phyloP scores from a whole-genome alignment of 2,329 filamentous ascomycete genomes.

The Colletotrichum cuscutae region DNA sequence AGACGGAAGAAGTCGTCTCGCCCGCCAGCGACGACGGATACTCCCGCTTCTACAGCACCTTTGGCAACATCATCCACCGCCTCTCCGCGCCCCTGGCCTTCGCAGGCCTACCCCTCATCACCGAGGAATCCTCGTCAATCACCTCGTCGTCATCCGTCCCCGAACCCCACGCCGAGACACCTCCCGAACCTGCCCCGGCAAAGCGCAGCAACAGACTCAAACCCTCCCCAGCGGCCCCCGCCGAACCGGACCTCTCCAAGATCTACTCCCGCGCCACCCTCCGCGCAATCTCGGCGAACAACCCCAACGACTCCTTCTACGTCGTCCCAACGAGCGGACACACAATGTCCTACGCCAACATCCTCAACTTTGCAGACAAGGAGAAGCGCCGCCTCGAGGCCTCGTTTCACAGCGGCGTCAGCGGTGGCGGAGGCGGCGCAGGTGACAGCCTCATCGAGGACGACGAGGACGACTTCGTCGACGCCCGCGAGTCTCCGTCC shows the following conservation, averaged over 20 bases:
- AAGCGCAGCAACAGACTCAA: slow-evolving; percentile 51
- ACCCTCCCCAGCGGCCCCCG: slow-evolving; percentile 40
- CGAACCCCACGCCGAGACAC: slow-evolving; percentile 43
- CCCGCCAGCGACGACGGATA: slow-evolving; percentile 78
- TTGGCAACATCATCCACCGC: slow-evolving; percentile 87
- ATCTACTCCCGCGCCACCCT: slow-evolving; percentile 89
- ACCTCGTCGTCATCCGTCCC: slow-evolving; percentile 13
- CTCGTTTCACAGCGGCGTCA: slow-evolving; percentile 51
- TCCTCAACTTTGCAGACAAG: slow-evolving; percentile 77
- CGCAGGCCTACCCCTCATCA: slow-evolving; percentile 84
- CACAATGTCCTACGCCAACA: slow-evolving; percentile 92
- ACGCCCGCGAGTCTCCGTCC: slow-evolving; percentile 76
- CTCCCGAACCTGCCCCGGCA: slow-evolving; percentile 49
- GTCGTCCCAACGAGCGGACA: slow-evolving; percentile 92
- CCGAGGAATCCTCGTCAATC: slow-evolving; percentile 55
- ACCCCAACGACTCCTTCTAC: slow-evolving; percentile 84
- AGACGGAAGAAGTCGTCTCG: slow-evolving; percentile 42
- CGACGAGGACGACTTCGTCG: slow-evolving; percentile 88
- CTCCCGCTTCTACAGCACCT: slow-evolving; percentile 89
- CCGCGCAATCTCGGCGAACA: slow-evolving; percentile 75
- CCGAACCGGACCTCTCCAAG: slow-evolving; percentile 81
- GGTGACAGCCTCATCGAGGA: slow-evolving; percentile 63
- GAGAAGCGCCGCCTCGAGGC: slow-evolving; percentile 70
- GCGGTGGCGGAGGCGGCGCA: slow-evolving; percentile 17
- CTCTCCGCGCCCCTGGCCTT: slow-evolving; percentile 93